These are phyloP conservation scores for Aristolochia fimbriata DNA, from an alignment of 164 flowering plant species.

Conservation along the genomic window DNA sequence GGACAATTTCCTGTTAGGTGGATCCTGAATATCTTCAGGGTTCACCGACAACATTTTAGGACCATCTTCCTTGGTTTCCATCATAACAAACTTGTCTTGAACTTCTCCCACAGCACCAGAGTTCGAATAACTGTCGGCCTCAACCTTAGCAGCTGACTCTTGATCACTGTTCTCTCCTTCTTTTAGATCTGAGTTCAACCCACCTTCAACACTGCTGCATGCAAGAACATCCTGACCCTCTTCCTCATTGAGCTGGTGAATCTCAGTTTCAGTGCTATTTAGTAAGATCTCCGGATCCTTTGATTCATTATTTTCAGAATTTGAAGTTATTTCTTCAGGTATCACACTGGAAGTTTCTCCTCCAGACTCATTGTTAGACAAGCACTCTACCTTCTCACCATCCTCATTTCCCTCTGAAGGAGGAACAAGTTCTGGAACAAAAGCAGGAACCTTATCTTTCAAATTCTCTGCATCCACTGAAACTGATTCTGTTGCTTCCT, in stretches of 20 bases:
- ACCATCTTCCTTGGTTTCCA: constrained; percentile 4
- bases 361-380: constrained; percentile 12
- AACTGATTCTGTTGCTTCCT: constrained; percentile 17
- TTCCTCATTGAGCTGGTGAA: background rate
- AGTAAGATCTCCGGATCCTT: constrained; percentile 23
- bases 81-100: constrained; percentile 4
- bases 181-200: constrained; percentile 16
- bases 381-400: constrained; percentile 18
- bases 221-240: background rate
- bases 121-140: constrained; percentile 16
- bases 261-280: background rate
- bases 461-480: constrained; percentile 10
- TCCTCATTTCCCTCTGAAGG: constrained; percentile 15
- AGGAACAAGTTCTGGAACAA: constrained; percentile 11
- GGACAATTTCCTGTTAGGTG: constrained; percentile 69
- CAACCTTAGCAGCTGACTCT: constrained; percentile 16
- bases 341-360: constrained; percentile 3
- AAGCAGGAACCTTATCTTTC: constrained; percentile 16
- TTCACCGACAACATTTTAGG: background rate
- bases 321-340: constrained; percentile 15
- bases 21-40: constrained; percentile 36
- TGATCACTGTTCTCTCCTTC: constrained; percentile 4
- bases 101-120: constrained; percentile 34
- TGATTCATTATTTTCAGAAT: constrained; percentile 11
- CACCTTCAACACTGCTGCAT: background rate